Evolutionary conservation across 129 eudicot genomes (phyloP).

Genomic region (Pseudognaphalium luteoalbum): DNA sequence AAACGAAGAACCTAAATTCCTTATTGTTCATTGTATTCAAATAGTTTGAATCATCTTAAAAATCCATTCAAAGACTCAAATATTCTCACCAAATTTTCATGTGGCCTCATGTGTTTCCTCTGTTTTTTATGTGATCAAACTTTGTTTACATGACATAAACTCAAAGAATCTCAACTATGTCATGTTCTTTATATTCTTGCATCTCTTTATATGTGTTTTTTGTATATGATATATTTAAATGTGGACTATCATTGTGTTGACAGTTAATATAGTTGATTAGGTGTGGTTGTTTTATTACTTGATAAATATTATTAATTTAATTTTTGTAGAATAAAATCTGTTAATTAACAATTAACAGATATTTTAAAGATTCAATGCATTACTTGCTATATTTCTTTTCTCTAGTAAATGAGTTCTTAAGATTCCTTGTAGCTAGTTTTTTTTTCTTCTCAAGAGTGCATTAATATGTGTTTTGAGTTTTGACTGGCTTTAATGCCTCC

Average conservation of each 20-base stretch:
- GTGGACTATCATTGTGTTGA: constrained; percentile 28
- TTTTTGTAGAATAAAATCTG: constrained; percentile 27
- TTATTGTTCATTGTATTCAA: not conserved
- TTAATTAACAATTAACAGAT: constrained; percentile 23
- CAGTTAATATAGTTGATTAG: constrained; percentile 48
- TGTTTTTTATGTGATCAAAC: constrained; percentile 32
- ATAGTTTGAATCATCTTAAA: constrained; percentile 18
- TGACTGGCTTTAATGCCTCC: not conserved
- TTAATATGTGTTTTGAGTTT: constrained; percentile 6
- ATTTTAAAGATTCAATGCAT: constrained; percentile 38
- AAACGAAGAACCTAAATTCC: not conserved
- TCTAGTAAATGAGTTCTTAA: constrained; percentile 17
- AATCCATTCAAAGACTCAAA: constrained; percentile 19
- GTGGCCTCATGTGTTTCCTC: constrained; percentile 41
- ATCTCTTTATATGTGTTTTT: constrained; percentile 20
- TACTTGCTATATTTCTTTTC: constrained; percentile 13
- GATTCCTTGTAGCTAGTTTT: constrained; percentile 14
- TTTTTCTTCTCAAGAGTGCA: not conserved
- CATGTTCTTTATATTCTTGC: constrained; percentile 41
- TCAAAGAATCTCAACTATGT: constrained; percentile 38
- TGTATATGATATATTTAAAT: constrained; percentile 12
- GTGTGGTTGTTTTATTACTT: constrained; percentile 29
- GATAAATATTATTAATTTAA: constrained; percentile 1
- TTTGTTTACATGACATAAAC: constrained; percentile 34
- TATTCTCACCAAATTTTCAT: constrained; percentile 31